Base-by-base conservation (phyloP, 768 basidiomycete genomes). In the Podaxis rugospora region DNA sequence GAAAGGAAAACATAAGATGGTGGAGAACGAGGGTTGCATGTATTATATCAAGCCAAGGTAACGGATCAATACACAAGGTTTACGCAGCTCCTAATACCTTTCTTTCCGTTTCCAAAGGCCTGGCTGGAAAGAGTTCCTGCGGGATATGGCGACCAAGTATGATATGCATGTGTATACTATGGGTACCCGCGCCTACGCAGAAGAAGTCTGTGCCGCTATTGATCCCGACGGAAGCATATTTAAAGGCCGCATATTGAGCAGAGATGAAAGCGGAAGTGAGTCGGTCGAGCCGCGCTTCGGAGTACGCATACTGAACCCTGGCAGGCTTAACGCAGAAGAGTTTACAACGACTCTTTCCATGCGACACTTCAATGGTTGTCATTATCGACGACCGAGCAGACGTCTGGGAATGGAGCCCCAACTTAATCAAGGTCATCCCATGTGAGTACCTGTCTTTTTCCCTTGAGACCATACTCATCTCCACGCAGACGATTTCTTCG, bases 91-190 rank as follows among this genome's bases (percentile, higher is more conserved):
- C 64, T 60, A 64, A 59, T 57, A 46, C 18, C 13, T n/a, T n/a
- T 9, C 42, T 7, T 32, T 32, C 2, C 37, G n/a, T 53, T 55
- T 55, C 47, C 13, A 14, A 61, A 80, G 95, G 65, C 95, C 95
- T 6, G 92, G 93, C n/a, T 83, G 94, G 76, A 75, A 80, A 58
- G 80, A 84, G 51, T 98, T 99, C 72, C 79, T 99, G 55, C 75
- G 77, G 62, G 78, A 80, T 49, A 83, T 90, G 65, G 82, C 90
- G 37, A 76, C 78, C 53, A 87, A 90, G 69, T 99, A 96, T 73
- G 95, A 98, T 76, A 94, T 98, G 94, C 97, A 98, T 72, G 95
- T 99, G 51, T 99, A 99, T 74, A 99, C 96, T 23, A 98, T 98
- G 95, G 97, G 97, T 57, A 98, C 96, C 25, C 87, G 97, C 49